A percentile compares a stretch with the other conserved stretches of the same genome.
Evolutionary conservation across 306 rosid genomes (phyloP).

Genomic region (Vigna hirtella): DNA sequence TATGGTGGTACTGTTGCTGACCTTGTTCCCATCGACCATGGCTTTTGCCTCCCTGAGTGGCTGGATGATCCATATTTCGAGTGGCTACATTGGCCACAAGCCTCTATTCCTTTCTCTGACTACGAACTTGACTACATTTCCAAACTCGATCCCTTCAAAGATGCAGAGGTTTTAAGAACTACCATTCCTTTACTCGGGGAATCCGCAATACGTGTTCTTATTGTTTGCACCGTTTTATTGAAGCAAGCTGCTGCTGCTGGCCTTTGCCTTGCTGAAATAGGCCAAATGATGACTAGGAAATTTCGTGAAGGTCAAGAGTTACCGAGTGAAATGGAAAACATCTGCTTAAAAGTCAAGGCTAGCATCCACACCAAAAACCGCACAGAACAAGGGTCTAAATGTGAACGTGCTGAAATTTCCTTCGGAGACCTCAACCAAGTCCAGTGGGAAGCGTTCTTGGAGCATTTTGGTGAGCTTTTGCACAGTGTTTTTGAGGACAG

Average conservation of each 20-base stretch:
- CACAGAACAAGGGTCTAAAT: conserved; percentile 29
- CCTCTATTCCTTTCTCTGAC: conserved; percentile 78
- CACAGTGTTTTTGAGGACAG: conserved; percentile 49
- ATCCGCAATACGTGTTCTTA: conserved; percentile 76
- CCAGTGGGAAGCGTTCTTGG: conserved; percentile 76
- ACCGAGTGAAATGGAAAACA: conserved; percentile 62
- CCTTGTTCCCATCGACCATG: conserved; percentile 95
- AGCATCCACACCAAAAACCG: conserved; percentile 33
- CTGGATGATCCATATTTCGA: conserved; percentile 94
- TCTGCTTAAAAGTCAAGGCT: conserved; percentile 66
- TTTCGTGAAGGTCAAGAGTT: conserved; percentile 59
- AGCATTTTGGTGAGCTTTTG: conserved; percentile 62
- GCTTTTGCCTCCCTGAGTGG: conserved; percentile 95
- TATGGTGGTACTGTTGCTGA: conserved; percentile 53
- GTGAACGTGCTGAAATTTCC: conserved; percentile 56
- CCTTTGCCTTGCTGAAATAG: conserved; percentile 78
- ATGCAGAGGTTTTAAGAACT: conserved; percentile 71
- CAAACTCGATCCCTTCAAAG: conserved; percentile 78
- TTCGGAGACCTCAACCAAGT: conserved; percentile 71
- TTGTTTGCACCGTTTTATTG: conserved; percentile 82
- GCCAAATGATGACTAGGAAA: conserved; percentile 80
- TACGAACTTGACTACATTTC: conserved; percentile 74
- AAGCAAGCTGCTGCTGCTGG: conserved; percentile 74
- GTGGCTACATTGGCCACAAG: conserved; percentile 99
- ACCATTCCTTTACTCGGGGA: conserved; percentile 71